Base-by-base conservation (phyloP, 1,284 basidiomycete genomes). In the Gomphus bonarii region DNA sequence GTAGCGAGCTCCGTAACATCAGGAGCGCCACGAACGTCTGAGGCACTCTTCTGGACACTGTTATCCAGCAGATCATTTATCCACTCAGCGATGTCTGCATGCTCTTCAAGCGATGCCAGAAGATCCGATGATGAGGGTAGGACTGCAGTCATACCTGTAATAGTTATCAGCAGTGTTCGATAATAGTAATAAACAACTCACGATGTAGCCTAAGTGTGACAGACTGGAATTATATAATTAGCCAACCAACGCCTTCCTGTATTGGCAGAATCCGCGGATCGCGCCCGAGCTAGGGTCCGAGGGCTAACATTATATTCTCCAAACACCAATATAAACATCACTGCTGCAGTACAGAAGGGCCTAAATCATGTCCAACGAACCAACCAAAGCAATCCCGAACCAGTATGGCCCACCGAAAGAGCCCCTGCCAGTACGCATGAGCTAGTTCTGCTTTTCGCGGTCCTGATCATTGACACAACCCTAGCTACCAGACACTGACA, bases 1-100 rank as follows among this genome's bases (percentile, higher is more conserved):
- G 81, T 78, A 66, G 94, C 90, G 44, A 93, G 77, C 35, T 82
- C 78, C 0, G 75, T 76, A 18, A 97, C 78, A 58, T 81, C 75
- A 51, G 65, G 58, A 46, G 54, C 69, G 47, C 81, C 68, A n/a
- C 79, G 73, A 61, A 83, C 79, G 47, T 75, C 69, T 30, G 71
- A 65, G 31, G 66, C 65, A 53, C 73, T 73, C 10, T 77, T 68
- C 28, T 61, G 60, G 54, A 52, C 54, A 51, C 62, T 40, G 59
- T 61, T 59, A 63, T 65, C 69, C 61, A 73, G 56, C 50, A 63
- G 61, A 50, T 64, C 60, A 42, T 63, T 63, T 14, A 65, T 61
- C 64, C 63, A 65, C 20, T 59, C 57, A 20, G 62, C 61, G n/a
- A 67, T 58, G 47, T 65, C 63, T 38, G 65, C 61, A 33, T 63